Evolutionary conservation across 768 basidiomycete genomes (phyloP).

Genomic region (Hypsizygus marmoreus): DNA sequence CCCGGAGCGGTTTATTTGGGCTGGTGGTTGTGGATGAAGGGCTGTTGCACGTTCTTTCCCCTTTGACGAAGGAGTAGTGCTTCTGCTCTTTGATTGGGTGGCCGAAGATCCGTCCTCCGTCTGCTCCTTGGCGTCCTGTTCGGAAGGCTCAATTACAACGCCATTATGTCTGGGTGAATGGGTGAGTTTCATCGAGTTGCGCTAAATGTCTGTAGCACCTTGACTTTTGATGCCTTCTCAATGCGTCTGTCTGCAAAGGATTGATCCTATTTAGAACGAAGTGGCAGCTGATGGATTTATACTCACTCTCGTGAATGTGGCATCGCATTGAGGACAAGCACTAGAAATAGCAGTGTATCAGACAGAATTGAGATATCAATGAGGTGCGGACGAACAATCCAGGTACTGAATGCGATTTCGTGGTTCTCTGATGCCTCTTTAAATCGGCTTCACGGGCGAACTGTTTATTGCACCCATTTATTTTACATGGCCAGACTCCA

Average conservation of each 20-base stretch:
- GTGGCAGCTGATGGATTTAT: constrained; percentile 7
- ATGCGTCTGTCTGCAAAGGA: constrained; percentile 66
- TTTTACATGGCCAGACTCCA: constrained; percentile 77
- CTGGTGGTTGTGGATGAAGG: constrained; percentile 27
- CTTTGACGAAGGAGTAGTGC: constrained; percentile 47
- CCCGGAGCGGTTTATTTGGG: constrained; percentile 31
- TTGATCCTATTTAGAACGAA: constrained; percentile 19
- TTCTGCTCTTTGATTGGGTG: constrained; percentile 52
- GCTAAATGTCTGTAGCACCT: constrained; percentile 44
- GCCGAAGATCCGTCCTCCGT: constrained; percentile 37
- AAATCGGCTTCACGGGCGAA: constrained; percentile 83
- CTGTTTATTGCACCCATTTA: constrained; percentile 79
- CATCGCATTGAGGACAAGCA: constrained; percentile 78
- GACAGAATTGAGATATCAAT: constrained; percentile 2
- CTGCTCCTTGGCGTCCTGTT: constrained; percentile 25
- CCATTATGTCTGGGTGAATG: constrained; percentile 59
- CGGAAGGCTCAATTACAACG: constrained; percentile 56
- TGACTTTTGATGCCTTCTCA: constrained; percentile 80
- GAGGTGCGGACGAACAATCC: constrained; percentile 55
- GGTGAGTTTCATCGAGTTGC: background rate
- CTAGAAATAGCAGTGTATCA: constrained; percentile 34
- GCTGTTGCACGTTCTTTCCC: constrained; percentile 36
- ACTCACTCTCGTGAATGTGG: constrained; percentile 77
- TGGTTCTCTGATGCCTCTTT: constrained; percentile 80
- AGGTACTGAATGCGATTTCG: constrained; percentile 74